phyloP scores from a whole-genome alignment of 2,329 filamentous ascomycete genomes.

The Verticillium zaregamsianum region DNA sequence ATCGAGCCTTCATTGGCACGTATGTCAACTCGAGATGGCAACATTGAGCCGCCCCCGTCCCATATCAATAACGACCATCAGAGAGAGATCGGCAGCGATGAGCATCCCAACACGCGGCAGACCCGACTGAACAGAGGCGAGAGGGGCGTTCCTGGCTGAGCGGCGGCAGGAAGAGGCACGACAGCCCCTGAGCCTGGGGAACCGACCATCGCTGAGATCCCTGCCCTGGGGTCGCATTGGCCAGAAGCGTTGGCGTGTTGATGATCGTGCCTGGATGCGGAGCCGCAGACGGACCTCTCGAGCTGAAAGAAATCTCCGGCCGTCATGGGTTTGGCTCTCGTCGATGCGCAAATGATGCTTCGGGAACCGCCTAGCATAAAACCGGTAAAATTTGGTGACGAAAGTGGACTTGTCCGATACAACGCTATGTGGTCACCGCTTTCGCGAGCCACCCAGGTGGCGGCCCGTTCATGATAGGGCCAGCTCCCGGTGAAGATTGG shows the following conservation, averaged over 20 bases:
- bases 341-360: background rate
- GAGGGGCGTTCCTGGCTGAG: background rate
- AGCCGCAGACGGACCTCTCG: background rate
- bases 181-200: background rate
- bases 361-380: background rate
- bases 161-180: background rate
- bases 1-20: background rate
- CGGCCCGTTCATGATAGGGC: background rate
- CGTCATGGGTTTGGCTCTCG: background rate
- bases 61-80: background rate
- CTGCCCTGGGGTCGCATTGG: background rate
- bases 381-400: background rate
- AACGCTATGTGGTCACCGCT: background rate
- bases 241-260: background rate
- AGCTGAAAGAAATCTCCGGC: background rate
- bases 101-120: background rate
- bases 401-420: background rate
- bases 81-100: background rate
- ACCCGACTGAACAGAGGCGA: background rate
- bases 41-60: background rate
- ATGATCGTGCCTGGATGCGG: background rate
- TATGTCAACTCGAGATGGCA: background rate
- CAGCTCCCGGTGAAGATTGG: background rate
- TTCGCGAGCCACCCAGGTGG: background rate
- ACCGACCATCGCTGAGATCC: background rate